These are phyloP conservation scores for Annulohypoxylon nitens DNA, from an alignment of 495 filamentous ascomycete genomes.

Conservation along the genomic window DNA sequence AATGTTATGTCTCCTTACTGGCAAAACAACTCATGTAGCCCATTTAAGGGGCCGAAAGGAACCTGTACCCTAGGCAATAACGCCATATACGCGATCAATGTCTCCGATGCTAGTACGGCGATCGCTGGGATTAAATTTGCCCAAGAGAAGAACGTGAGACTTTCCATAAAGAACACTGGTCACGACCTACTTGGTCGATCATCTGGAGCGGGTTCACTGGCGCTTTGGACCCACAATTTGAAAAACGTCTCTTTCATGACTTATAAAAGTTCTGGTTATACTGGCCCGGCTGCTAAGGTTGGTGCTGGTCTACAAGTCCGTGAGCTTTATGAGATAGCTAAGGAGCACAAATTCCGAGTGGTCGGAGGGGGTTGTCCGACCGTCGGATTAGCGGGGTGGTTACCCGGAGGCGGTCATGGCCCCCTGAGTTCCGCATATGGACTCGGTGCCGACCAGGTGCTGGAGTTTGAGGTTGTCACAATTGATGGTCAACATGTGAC, in stretches of 20 bases:
- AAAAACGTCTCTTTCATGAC: background rate
- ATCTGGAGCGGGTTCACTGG: slow-evolving; percentile 35
- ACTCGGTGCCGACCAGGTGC: slow-evolving; percentile 68
- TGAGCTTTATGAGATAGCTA: background rate
- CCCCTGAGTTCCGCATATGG: slow-evolving; percentile 65
- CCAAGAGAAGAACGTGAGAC: slow-evolving; percentile 55
- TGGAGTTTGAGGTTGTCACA: slow-evolving; percentile 70
- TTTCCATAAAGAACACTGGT: slow-evolving; percentile 61
- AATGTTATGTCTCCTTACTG: slow-evolving; percentile 55
- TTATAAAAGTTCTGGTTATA: background rate
- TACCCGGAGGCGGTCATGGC: slow-evolving; percentile 72
- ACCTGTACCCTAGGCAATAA: slow-evolving; percentile 71
- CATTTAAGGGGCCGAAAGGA: slow-evolving; percentile 35
- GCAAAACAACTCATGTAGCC: slow-evolving; percentile 52
- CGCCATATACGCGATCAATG: slow-evolving; percentile 66
- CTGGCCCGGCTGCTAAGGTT: background rate
- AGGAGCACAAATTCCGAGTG: background rate
- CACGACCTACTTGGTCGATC: slow-evolving; percentile 61
- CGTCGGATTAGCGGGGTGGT: slow-evolving; percentile 60
- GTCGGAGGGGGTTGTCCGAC: slow-evolving; percentile 51
- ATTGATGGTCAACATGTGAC: slow-evolving; percentile 57
- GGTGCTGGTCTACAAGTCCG: background rate
- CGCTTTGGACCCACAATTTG: slow-evolving; percentile 7
- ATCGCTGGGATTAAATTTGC: slow-evolving; percentile 57
- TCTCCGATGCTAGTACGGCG: slow-evolving; percentile 46